Evolutionary conservation across 2,329 filamentous ascomycete species (phyloP), one percentile per base, ranked within the genome.

Genomic region (Dactylellina sp.): DNA sequence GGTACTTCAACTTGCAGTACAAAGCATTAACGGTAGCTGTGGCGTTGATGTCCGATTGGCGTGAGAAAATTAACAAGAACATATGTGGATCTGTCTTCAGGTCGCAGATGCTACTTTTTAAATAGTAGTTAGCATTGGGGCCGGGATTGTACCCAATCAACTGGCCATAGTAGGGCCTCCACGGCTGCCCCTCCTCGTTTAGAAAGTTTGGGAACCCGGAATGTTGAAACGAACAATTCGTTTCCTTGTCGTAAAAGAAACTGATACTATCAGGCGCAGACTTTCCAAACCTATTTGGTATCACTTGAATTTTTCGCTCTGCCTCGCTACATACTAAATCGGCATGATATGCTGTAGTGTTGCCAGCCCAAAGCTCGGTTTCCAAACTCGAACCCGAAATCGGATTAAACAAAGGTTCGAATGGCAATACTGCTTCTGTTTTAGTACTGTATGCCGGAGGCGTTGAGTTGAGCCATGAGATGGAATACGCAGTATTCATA

Each of bases 381-480:
- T 59, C 47, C 37, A 42, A n/a, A 18, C 28, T 42, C 12, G 46
- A 5, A 32, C 32, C n/a, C n/a, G n/a, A n/a, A 6, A 7, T 44
- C 5, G 57, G 16, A 20, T 9, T 32, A 7, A n/a, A 53, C n/a
- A 52, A 14, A 1, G 74, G 71, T 25, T 68, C 71, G 24, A 77
- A 76, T 1, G 76, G 76, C 9, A 76, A 37, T 9, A 74, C 35
- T 5, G 66, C 64, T 42, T 76, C 66, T 22, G n/a, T 52, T 28
- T 52, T 71, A 1, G 76, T 77, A 25, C 65, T 64, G 37, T 75
- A 77, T 2, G 64, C 32, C 7, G 57, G 71, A 18, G 75, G 40
- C 11, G 75, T 71, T 2, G 75, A 59, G 39, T 72, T 75, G 1
- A 77, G 22, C 75, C 76, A 77, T 9, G 75, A 64, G 14, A 76